Evolutionary conservation across 306 rosid species (phyloP).

Genomic region (Inga laurina): DNA sequence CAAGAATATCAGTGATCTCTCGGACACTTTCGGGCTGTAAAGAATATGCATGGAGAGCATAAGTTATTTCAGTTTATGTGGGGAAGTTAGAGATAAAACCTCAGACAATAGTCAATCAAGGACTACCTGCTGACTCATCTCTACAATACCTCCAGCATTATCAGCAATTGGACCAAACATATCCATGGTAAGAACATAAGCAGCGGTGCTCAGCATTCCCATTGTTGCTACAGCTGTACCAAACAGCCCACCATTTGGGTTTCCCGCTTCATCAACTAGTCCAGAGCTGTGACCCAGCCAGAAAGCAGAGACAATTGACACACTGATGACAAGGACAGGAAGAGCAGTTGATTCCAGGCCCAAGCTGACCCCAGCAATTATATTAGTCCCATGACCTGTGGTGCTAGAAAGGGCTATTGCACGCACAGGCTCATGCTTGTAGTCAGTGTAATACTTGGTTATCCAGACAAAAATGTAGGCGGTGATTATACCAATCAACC

Average conservation of each 20-base stretch:
- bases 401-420: slow-evolving; percentile 88
- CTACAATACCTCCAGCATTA: slow-evolving; percentile 99
- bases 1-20: slow-evolving; percentile 96
- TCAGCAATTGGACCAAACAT: slow-evolving; percentile 99
- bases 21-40: slow-evolving; percentile 96
- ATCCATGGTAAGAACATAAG: slow-evolving; percentile 98
- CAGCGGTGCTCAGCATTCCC: slow-evolving; percentile 99
- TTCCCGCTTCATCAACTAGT: slow-evolving; percentile 81
- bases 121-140: slow-evolving; percentile 97
- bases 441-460: slow-evolving; percentile 93
- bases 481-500: slow-evolving; percentile 92
- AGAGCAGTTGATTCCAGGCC: slow-evolving; percentile 98
- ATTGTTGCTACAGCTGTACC: slow-evolving; percentile 99
- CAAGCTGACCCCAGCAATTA: slow-evolving; percentile 98
- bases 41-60: slow-evolving; percentile 7
- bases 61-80: slow-evolving; percentile 11
- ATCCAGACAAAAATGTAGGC: slow-evolving; percentile 90
- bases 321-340: slow-evolving; percentile 95
- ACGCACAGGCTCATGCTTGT: slow-evolving; percentile 98
- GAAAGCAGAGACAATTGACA: slow-evolving; percentile 83
- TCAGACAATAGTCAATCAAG: slow-evolving; percentile 25
- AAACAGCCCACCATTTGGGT: slow-evolving; percentile 91
- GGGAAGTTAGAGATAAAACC: slow-evolving; percentile 29
- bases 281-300: slow-evolving; percentile 94
- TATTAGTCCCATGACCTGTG: slow-evolving; percentile 98